Base-by-base conservation (phyloP, 148 eudicot species). In the Tetragonia tetragonoides region DNA sequence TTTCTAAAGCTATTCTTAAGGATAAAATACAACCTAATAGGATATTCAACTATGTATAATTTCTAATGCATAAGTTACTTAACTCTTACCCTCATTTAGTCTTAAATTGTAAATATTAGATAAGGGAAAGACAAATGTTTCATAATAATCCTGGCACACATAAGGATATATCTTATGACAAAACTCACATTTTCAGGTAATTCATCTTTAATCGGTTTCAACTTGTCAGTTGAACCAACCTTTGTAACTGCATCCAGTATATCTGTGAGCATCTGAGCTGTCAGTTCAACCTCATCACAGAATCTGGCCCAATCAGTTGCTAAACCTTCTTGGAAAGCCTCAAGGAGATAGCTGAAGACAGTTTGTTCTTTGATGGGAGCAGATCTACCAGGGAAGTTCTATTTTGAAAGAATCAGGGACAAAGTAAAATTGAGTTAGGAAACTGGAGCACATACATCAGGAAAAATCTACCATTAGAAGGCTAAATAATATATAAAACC, bases 281-380 rank as follows among this genome's bases (percentile, higher is more conserved):
- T 88, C 47, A 92, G 66, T 63, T 88, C 93, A 74, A 85, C 84
- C 85, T 89, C 91, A 57, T 81, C 80, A 81, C 85, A 87, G 47
- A 90, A 81, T 84, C 97, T 86, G 73, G 81, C 71, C 97, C 97
- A 93, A 65, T 93, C 89, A 76, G 90, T 63, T 17, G 66, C 60
- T 42, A 83, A 89, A 41, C 97, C 97, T 67, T 93, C 93, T 79
- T 77, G 85, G 44, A 84, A 91, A 66, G 97, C 97, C 81, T 93
- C 97, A 44, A 93, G 79, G 39, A 93, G 77, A 83, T 90, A 93
- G 70, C 79, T 80, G 5, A 82, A 63, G 44, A 90, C 90, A 51
- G 97, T 93, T 77, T 81, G 83, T 83, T 88, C 97, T 81, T 93
- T 87, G 67, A 93, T 87, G 16, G 97, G 87, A 77, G 91, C 95